These are phyloP conservation scores for Colletotrichum somersetense DNA, from an alignment of 2,329 filamentous ascomycete genomes.

Conservation along the genomic window DNA sequence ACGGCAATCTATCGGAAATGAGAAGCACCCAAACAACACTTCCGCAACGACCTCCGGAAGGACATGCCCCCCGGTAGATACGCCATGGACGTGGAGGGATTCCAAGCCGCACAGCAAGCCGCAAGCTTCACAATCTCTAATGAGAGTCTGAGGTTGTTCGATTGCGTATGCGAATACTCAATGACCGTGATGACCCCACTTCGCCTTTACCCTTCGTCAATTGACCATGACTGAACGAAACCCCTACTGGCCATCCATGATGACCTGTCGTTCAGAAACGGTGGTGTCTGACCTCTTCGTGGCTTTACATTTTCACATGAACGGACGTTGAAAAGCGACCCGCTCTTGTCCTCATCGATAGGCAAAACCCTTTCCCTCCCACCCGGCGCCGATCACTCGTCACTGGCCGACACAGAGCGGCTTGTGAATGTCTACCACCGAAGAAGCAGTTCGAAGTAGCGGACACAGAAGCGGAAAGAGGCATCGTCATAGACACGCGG, in stretches of 20 bases:
- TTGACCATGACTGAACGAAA: neutral
- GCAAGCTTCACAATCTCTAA: neutral
- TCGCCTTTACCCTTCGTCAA: neutral
- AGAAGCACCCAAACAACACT: neutral
- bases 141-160: neutral
- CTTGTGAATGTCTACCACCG: neutral
- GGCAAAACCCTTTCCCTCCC: conserved; percentile 20
- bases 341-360: conserved; percentile 6
- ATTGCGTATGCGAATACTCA: neutral
- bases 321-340: neutral
- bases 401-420: conserved; percentile 1
- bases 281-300: neutral
- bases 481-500: neutral
- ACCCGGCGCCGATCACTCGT: conserved; percentile 13
- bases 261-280: neutral
- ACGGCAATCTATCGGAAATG: neutral
- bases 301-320: conserved; percentile 12
- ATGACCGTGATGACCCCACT: too few species aligned
- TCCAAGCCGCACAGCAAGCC: too few species aligned
- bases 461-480: neutral
- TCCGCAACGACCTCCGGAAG: too few species aligned
- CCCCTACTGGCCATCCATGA: neutral
- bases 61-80: neutral
- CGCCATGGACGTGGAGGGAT: neutral
- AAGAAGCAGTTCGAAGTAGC: neutral